phyloP scores from a whole-genome alignment of 257 asterid genomes.

The Lycium ferocissimum region DNA sequence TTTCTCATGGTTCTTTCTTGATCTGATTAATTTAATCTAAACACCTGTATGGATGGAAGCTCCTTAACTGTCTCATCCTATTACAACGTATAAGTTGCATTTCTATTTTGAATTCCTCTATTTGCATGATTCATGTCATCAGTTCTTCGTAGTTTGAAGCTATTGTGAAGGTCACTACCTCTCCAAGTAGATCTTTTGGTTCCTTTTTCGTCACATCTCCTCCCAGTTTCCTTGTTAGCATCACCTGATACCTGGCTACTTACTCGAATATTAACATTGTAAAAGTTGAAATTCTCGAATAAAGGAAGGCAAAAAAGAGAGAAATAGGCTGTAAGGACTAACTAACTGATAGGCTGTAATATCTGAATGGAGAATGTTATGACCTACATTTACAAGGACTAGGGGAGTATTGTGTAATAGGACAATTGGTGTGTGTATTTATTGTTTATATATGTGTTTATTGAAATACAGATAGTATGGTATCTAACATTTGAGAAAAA shows the following conservation, averaged over 20 bases:
- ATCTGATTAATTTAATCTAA: not conserved
- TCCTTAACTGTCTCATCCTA: not conserved
- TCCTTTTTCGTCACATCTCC: not conserved
- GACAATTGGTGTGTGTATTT: not conserved
- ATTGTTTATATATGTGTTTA: not conserved
- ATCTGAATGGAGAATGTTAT: not conserved
- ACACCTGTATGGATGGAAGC: not conserved
- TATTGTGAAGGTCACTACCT: not conserved
- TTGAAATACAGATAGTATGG: not conserved
- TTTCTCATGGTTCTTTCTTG: not conserved
- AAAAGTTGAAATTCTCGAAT: not conserved
- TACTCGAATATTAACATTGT: not conserved
- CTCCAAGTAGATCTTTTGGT: not conserved
- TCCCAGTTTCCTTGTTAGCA: not conserved
- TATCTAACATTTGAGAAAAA: not conserved
- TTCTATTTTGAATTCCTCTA: not conserved
- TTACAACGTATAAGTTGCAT: not conserved
- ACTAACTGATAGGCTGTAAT: not conserved
- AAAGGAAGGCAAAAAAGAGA: not conserved
- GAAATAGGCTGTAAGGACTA: not conserved
- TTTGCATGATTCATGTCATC: not conserved
- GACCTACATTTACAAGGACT: not conserved
- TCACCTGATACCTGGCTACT: not conserved
- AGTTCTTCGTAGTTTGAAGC: not conserved
- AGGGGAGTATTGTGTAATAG: not conserved